phyloP scores from a whole-genome alignment of 768 basidiomycete species.

The Podaxis carcinomalis region DNA sequence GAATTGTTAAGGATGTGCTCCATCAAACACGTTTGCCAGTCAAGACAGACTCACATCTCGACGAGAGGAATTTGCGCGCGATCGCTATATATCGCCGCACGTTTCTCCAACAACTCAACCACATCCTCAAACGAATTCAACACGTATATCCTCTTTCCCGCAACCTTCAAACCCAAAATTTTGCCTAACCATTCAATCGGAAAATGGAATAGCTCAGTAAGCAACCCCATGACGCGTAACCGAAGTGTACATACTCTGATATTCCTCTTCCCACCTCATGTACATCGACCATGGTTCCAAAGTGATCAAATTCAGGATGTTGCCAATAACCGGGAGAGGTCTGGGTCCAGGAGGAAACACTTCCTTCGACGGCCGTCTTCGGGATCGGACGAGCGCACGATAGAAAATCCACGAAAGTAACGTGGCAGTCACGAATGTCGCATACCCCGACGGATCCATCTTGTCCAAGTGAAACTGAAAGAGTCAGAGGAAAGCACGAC shows the following conservation, averaged over 20 bases:
- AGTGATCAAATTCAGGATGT: not conserved
- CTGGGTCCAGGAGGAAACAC: conserved; percentile 1
- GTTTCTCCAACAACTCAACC: not conserved
- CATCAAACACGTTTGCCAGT: not conserved
- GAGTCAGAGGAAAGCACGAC: not conserved
- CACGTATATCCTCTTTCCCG: not conserved
- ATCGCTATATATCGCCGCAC: conserved; percentile 3
- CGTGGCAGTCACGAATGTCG: not conserved
- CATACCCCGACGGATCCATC: not conserved
- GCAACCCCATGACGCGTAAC: too few species aligned
- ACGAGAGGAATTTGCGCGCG: not conserved
- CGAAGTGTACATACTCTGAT: not conserved
- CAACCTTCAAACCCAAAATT: not conserved
- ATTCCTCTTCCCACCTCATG: not conserved
- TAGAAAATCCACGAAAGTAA: not conserved
- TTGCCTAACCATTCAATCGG: not conserved
- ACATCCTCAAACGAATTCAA: not conserved
- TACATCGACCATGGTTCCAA: not conserved
- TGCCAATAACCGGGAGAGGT: not conserved
- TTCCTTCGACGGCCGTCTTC: not conserved
- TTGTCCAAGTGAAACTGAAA: not conserved
- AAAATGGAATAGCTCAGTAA: not conserved
- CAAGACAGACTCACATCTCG: not conserved
- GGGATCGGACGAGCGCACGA: not conserved
- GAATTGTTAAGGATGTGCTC: too few species aligned